These are phyloP conservation scores for Verticillium zaregamsianum DNA, from an alignment of 2,329 filamentous ascomycete genomes.

Conservation along the genomic window DNA sequence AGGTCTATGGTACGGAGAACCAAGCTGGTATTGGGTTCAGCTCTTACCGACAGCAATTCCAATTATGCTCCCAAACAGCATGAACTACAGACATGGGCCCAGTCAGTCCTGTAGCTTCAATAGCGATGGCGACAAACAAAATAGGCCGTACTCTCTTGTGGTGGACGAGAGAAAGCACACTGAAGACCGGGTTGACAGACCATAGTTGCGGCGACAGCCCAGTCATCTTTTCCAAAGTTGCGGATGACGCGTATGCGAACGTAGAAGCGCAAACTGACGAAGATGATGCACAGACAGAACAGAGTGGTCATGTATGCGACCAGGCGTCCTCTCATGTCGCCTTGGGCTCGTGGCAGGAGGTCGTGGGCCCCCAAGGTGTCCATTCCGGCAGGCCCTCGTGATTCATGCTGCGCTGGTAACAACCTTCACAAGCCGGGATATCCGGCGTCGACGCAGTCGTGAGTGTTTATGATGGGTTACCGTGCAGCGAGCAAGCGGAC, in stretches of 20 bases:
- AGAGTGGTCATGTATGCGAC: neutral
- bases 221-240: neutral
- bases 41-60: neutral
- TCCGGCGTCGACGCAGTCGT: neutral
- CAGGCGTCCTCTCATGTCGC: neutral
- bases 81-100: neutral
- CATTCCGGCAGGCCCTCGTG: neutral
- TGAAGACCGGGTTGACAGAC: neutral
- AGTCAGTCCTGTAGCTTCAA: neutral
- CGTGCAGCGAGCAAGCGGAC: too few species aligned
- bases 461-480: too few species aligned
- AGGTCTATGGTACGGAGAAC: neutral
- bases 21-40: neutral
- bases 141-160: too few species aligned
- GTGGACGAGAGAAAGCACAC: too few species aligned
- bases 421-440: neutral
- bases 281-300: neutral
- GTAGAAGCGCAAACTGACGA: neutral
- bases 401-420: neutral
- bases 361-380: neutral
- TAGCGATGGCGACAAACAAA: too few species aligned
- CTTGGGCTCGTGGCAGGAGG: neutral
- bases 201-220: neutral
- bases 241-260: neutral
- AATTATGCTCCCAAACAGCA: neutral